These are phyloP conservation scores for Solanum chmielewskii DNA, from an alignment of 257 asterid species.

Conservation along the genomic window DNA sequence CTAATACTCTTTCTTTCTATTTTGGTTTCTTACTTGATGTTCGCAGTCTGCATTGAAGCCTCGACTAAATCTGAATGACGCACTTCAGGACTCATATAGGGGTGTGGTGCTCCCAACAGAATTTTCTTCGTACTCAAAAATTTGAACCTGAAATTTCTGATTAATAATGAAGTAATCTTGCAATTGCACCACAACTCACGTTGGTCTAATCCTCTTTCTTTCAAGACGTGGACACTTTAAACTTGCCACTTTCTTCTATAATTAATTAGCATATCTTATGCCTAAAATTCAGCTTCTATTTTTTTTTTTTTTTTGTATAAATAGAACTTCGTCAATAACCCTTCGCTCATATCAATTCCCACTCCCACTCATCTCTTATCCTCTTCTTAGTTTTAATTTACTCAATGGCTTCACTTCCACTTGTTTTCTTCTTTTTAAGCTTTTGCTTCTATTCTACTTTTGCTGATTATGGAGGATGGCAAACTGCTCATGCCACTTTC, in stretches of 20 bases:
- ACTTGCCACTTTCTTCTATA: conserved; percentile 12
- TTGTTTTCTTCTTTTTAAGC: conserved; percentile 15
- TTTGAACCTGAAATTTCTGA: rapidly evolving
- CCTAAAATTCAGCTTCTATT: neutral
- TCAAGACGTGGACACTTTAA: conserved; percentile 9
- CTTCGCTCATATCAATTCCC: neutral
- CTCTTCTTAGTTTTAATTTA: neutral
- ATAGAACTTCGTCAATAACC: conserved; percentile 8
- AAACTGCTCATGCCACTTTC: conserved; percentile 59
- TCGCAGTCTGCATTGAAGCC: neutral
- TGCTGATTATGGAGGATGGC: conserved; percentile 56
- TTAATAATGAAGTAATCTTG: no score
- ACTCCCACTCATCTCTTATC: neutral
- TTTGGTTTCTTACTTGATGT: neutral
- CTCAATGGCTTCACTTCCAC: conserved; percentile 27
- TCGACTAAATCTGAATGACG: rapidly evolving
- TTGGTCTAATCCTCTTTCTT: conserved; percentile 9
- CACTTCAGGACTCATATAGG: neutral
- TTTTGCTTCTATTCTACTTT: conserved; percentile 9
- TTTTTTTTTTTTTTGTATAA: conserved; percentile 18
- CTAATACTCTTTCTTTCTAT: conserved; percentile 6
- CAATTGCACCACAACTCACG: neutral
- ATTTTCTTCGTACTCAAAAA: neutral
- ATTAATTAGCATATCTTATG: conserved; percentile 1
- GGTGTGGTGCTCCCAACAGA: neutral